Evolutionary conservation across 164 flowering plant genomes (phyloP).

Genomic region (Chloranthus sessilifolius): DNA sequence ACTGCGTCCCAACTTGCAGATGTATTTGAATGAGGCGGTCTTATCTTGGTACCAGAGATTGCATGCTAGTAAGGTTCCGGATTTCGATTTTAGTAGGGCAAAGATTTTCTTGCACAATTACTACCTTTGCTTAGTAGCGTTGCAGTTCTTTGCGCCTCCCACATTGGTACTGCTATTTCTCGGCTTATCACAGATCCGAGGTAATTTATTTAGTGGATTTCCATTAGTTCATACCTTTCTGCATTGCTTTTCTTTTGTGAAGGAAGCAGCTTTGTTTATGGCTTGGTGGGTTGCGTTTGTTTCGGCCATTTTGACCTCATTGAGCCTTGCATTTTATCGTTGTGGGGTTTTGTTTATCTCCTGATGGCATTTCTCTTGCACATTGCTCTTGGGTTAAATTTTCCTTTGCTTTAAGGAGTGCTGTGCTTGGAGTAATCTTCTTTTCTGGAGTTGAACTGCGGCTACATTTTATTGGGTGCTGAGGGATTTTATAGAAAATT

Average conservation of each 20-base stretch:
- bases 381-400: conserved; percentile 4
- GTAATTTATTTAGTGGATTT: conserved; percentile 27
- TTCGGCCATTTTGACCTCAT: conserved; percentile 50
- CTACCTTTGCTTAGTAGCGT: conserved; percentile 58
- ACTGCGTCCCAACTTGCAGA: conserved; percentile 70
- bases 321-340: conserved; percentile 55
- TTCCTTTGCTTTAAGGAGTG: conserved; percentile 6
- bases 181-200: conserved; percentile 61
- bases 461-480: background rate
- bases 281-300: conserved; percentile 92
- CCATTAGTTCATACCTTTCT: conserved; percentile 27
- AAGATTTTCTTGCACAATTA: conserved; percentile 94
- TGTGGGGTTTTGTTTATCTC: conserved; percentile 61
- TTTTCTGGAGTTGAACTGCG: background rate
- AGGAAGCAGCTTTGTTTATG: conserved; percentile 60
- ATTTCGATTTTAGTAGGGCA: conserved; percentile 88
- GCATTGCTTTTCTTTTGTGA: conserved; percentile 46
- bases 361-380: conserved; percentile 22
- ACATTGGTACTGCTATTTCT: conserved; percentile 59
- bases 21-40: conserved; percentile 87
- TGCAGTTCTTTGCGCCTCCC: conserved; percentile 74
- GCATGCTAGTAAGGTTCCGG: conserved; percentile 89
- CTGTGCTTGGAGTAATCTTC: conserved; percentile 9
- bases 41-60: conserved; percentile 92
- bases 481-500: background rate